Conservation (phyloP, 345 rosid species). For the Crucihimalaya himalaica region DNA sequence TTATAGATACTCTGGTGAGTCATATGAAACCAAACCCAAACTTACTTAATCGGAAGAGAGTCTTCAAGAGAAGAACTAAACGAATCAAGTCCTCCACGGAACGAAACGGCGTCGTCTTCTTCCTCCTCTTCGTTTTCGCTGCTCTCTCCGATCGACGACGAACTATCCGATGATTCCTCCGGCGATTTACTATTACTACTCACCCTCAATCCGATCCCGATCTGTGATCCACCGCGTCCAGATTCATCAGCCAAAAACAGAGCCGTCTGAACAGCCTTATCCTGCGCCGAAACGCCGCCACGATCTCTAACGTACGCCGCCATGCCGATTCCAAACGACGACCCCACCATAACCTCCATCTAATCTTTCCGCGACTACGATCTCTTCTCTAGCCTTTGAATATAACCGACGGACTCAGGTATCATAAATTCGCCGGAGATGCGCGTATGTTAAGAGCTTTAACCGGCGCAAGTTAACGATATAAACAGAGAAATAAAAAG, state of each 20-base stretch:
- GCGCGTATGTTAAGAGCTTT: conserved; percentile 23
- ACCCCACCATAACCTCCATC: conserved; percentile 68
- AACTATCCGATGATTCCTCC: conserved; percentile 49
- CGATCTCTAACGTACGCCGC: conserved; percentile 45
- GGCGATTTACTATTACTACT: neutral
- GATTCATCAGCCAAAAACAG: conserved; percentile 44
- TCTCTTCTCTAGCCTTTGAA: neutral
- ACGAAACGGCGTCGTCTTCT: conserved; percentile 44
- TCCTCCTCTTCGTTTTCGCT: conserved; percentile 47
- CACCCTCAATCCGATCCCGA: conserved; percentile 25
- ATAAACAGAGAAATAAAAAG: neutral
- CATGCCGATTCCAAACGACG: conserved; percentile 49
- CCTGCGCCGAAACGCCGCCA: conserved; percentile 40
- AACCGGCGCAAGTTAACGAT: conserved; percentile 17
- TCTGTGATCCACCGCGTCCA: conserved; percentile 15
- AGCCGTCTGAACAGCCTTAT: conserved; percentile 29
- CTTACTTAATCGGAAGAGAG: conserved; percentile 67
- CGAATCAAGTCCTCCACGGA: conserved; percentile 31
- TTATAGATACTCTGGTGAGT: neutral
- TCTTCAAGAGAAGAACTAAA: conserved; percentile 60
- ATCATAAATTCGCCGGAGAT: conserved; percentile 14
- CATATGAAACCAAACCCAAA: neutral
- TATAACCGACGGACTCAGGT: neutral
- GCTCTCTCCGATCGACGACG: conserved; percentile 72
- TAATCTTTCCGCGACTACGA: neutral